These are phyloP conservation scores for Mucuna pruriens DNA, from an alignment of 306 rosid species.

Conservation along the genomic window DNA sequence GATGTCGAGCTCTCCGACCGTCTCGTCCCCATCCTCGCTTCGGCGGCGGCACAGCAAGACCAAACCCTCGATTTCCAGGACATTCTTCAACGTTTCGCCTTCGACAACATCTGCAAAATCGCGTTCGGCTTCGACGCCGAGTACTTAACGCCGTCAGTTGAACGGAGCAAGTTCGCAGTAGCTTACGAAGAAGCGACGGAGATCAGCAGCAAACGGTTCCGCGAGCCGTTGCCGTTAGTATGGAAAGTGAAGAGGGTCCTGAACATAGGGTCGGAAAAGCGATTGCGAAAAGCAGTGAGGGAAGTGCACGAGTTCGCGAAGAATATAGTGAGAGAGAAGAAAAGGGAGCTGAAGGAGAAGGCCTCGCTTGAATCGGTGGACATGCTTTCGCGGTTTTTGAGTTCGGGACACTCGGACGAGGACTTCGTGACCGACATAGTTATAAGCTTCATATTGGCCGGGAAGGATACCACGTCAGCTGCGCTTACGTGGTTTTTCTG, in stretches of 20 bases:
- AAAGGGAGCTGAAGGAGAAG: constrained; percentile 46
- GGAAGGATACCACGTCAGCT: constrained; percentile 61
- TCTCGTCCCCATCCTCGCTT: constrained; percentile 57
- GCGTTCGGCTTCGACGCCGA: constrained; percentile 75
- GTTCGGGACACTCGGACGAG: constrained; percentile 47
- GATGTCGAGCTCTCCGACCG: constrained; percentile 63
- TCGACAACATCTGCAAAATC: constrained; percentile 74
- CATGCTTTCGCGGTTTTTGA: constrained; percentile 65
- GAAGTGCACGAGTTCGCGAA: constrained; percentile 59
- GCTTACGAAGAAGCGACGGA: constrained; percentile 58
- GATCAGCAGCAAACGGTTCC: constrained; percentile 51
- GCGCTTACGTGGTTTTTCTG: constrained; percentile 75
- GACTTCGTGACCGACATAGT: constrained; percentile 55
- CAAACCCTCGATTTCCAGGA: constrained; percentile 67
- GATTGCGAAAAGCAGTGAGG: constrained; percentile 24
- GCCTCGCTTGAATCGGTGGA: constrained; percentile 48
- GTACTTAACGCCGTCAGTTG: constrained; percentile 51
- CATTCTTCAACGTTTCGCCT: constrained; percentile 71
- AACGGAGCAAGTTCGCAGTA: constrained; percentile 47
- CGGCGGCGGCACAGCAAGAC: constrained; percentile 17
- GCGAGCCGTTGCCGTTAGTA: background rate
- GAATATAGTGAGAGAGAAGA: constrained; percentile 55
- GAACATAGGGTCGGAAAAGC: constrained; percentile 61
- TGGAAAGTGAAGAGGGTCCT: constrained; percentile 63
- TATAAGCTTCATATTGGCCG: constrained; percentile 68